These are phyloP conservation scores for Sporothrix dimorphospora DNA, from an alignment of 2,329 filamentous ascomycete species.

Conservation along the genomic window DNA sequence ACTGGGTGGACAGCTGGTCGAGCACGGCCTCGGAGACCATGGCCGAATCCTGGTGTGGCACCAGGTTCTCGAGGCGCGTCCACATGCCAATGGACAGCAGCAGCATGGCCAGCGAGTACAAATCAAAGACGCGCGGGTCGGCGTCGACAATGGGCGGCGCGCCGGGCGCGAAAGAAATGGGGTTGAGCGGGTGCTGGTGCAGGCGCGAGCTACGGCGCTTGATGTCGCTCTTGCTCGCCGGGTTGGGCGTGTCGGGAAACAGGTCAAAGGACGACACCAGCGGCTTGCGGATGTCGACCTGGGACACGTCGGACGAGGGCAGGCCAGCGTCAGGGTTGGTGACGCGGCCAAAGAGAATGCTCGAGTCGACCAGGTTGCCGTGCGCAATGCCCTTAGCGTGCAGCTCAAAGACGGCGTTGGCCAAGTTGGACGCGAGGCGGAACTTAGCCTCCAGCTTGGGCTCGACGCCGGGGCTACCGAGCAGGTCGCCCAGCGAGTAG, in stretches of 20 bases:
- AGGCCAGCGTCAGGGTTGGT: conserved; percentile 37
- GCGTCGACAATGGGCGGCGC: conserved; percentile 53
- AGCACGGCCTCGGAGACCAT: conserved; percentile 64
- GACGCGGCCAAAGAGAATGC: conserved; percentile 66
- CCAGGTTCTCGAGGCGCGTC: conserved; percentile 64
- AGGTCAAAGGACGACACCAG: conserved; percentile 75
- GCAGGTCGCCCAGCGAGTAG: conserved; percentile 58
- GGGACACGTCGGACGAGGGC: conserved; percentile 41
- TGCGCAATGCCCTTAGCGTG: conserved; percentile 71
- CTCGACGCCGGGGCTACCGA: conserved; percentile 57
- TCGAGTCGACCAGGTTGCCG: conserved; percentile 68
- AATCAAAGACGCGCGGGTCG: conserved; percentile 64
- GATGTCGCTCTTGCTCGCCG: conserved; percentile 38
- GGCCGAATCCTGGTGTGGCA: conserved; percentile 49
- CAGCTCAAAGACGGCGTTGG: conserved; percentile 72
- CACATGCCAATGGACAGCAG: conserved; percentile 77
- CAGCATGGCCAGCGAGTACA: conserved; percentile 74
- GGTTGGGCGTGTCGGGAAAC: conserved; percentile 58
- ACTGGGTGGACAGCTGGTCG: conserved; percentile 66
- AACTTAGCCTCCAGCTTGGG: conserved; percentile 77
- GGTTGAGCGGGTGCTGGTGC: conserved; percentile 70
- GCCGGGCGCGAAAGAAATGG: conserved; percentile 48
- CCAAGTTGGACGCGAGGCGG: conserved; percentile 71
- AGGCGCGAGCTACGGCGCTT: conserved; percentile 45
- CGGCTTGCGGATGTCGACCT: conserved; percentile 68